A percentile compares a stretch with the other conserved stretches of the same genome.
Evolutionary conservation across 805 yeast species (phyloP).

Genomic region (Candida sanyiensis): DNA sequence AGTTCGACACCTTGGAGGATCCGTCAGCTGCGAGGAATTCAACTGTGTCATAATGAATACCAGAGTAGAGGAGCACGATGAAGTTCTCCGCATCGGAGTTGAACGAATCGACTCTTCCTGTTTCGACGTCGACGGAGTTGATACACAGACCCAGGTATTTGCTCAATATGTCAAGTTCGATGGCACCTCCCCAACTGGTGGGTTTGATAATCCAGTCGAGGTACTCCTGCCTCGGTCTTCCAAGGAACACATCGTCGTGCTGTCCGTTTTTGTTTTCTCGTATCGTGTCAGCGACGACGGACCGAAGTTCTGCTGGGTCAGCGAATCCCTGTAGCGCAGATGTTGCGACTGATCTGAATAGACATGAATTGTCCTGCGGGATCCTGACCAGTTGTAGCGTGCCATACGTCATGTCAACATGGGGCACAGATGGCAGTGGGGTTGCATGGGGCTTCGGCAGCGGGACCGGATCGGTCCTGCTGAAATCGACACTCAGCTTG

Average conservation of each 20-base stretch:
- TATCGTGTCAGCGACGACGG: conserved; percentile 45
- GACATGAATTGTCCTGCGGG: conserved; percentile 75
- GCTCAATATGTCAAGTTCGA: conserved; percentile 61
- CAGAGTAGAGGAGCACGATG: conserved; percentile 56
- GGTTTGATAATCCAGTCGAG: conserved; percentile 53
- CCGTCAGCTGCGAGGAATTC: conserved; percentile 32
- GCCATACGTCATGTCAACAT: conserved; percentile 22
- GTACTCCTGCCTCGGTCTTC: conserved; percentile 44
- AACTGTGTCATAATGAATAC: conserved; percentile 68
- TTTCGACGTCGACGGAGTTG: conserved; percentile 59
- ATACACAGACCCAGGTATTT: conserved; percentile 46
- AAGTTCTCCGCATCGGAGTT: conserved; percentile 33
- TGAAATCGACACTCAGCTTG: conserved; percentile 32
- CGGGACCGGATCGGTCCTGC: no score
- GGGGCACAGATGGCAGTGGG: conserved; percentile 4
- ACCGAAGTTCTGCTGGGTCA: conserved; percentile 44
- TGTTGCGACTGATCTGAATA: conserved; percentile 61
- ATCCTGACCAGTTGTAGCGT: conserved; percentile 48
- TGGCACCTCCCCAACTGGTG: conserved; percentile 81
- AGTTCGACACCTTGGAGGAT: conserved; percentile 35
- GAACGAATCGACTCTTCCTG: conserved; percentile 51
- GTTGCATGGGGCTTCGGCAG: not conserved
- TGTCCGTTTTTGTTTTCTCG: conserved; percentile 34
- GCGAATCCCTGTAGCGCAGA: conserved; percentile 40
- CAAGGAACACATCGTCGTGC: conserved; percentile 55